A percentile compares a stretch with the other conserved stretches of the same genome.
phyloP scores from a whole-genome alignment of 805 yeast species.

The Cyberlindnera saturnus region DNA sequence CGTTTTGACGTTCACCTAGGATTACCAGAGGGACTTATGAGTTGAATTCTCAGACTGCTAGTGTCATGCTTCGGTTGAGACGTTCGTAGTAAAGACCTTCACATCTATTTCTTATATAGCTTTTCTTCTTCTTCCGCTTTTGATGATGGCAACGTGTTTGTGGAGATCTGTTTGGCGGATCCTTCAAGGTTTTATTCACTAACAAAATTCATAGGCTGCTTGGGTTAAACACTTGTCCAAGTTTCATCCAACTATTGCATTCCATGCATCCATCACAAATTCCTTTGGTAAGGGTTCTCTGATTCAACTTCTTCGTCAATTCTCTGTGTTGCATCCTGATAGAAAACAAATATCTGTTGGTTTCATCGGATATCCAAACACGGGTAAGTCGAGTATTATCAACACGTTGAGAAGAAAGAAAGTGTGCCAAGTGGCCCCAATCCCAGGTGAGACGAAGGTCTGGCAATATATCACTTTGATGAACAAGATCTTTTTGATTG shows the following conservation, averaged over 20 bases:
- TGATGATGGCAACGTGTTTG: not conserved
- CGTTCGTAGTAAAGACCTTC: slow-evolving; percentile 88
- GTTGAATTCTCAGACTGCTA: slow-evolving; percentile 53
- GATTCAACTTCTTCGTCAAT: slow-evolving; percentile 89
- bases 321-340: slow-evolving; percentile 83
- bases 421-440: slow-evolving; percentile 96
- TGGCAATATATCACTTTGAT: slow-evolving; percentile 98
- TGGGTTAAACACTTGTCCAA: slow-evolving; percentile 96
- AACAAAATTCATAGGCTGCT: slow-evolving; percentile 67
- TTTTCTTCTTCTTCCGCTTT: not conserved
- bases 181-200: slow-evolving; percentile 9
- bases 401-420: slow-evolving; percentile 91
- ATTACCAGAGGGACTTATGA: slow-evolving; percentile 45
- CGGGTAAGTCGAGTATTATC: slow-evolving; percentile 96
- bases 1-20: slow-evolving; percentile 29
- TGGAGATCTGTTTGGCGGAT: not conserved
- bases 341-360: slow-evolving; percentile 97
- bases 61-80: slow-evolving; percentile 6
- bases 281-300: slow-evolving; percentile 97
- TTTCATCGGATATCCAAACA: slow-evolving; percentile 94
- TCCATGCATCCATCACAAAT: slow-evolving; percentile 95
- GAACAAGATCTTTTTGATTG: slow-evolving; percentile 92
- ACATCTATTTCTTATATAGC: slow-evolving; percentile 49
- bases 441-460: slow-evolving; percentile 98
- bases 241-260: slow-evolving; percentile 90